Conservation (phyloP, 2,329 filamentous ascomycete species). For the Neonectria punicea region DNA sequence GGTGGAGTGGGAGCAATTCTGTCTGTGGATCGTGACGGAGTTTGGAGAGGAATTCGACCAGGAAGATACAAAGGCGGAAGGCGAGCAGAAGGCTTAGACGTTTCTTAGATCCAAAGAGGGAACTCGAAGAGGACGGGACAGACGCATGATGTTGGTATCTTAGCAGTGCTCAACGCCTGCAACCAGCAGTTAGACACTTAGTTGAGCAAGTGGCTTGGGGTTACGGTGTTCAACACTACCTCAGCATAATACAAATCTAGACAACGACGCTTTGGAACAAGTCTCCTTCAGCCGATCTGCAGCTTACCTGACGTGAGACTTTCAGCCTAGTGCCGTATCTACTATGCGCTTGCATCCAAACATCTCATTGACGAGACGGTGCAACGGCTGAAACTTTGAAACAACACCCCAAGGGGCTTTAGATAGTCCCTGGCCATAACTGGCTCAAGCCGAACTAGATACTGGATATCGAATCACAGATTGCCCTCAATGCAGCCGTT, state of each 20-base stretch:
- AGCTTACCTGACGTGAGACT: neutral
- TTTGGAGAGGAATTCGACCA: conserved; percentile 71
- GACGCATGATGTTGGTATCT: neutral
- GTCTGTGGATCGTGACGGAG: conserved; percentile 87
- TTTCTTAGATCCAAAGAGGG: neutral
- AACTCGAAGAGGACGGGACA: neutral
- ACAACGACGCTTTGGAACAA: conserved; percentile 2
- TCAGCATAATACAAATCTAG: conserved; percentile 7
- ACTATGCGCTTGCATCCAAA: neutral
- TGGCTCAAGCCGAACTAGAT: neutral
- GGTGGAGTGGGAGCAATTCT: conserved; percentile 87
- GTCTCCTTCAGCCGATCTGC: neutral
- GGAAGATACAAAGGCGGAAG: conserved; percentile 23
- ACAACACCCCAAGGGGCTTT: neutral
- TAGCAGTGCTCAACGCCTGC: conserved; percentile 20
- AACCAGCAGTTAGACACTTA: neutral
- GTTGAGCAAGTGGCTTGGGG: conserved; percentile 1
- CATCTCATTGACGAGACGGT: neutral
- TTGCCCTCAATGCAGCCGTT: neutral
- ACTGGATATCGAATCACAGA: neutral
- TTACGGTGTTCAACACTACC: conserved; percentile 20
- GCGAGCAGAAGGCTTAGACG: neutral
- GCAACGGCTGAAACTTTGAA: neutral
- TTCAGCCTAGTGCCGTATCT: neutral
- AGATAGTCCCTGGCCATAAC: neutral